Evolutionary conservation across 1,139 yeast species (phyloP).

Genomic region (Eremothecium coryli): DNA sequence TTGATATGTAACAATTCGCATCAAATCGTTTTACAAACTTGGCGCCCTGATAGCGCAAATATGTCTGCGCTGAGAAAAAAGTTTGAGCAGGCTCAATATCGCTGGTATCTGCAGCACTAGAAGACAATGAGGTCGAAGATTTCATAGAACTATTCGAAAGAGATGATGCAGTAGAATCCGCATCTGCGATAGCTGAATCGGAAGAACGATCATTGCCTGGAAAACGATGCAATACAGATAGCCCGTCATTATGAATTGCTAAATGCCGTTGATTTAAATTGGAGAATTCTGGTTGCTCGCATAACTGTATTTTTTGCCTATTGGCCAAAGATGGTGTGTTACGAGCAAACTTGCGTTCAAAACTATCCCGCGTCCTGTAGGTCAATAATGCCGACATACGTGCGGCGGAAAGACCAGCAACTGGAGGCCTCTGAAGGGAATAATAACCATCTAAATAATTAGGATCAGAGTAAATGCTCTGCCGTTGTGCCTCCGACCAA

Average conservation of each 20-base stretch:
- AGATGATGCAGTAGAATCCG: slow-evolving; percentile 16
- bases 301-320: slow-evolving; percentile 15
- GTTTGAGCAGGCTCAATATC: slow-evolving; percentile 76
- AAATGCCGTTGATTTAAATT: slow-evolving; percentile 42
- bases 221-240: slow-evolving; percentile 22
- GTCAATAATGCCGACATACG: slow-evolving; percentile 94
- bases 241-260: slow-evolving; percentile 62
- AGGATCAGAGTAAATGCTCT: slow-evolving; percentile 90
- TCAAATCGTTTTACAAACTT: slow-evolving; percentile 86
- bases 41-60: slow-evolving; percentile 84
- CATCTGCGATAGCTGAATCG: too few species aligned
- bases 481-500: slow-evolving; percentile 98
- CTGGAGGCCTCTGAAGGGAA: slow-evolving; percentile 66
- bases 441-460: slow-evolving; percentile 84
- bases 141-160: slow-evolving; percentile 20
- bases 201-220: slow-evolving; percentile 12
- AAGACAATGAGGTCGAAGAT: slow-evolving; percentile 18
- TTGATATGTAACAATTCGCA: slow-evolving; percentile 91
- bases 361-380: slow-evolving; percentile 83
- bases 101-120: too few species aligned
- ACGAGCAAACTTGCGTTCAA: slow-evolving; percentile 85
- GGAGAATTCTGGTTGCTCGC: slow-evolving; percentile 26
- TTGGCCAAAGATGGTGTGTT: slow-evolving; percentile 41
- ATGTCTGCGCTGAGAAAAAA: slow-evolving; percentile 89
- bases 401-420: slow-evolving; percentile 85